A percentile compares a stretch with the other conserved stretches of the same genome.
Conservation (phyloP, 164 flowering plant species). For the Platanus orientalis region DNA sequence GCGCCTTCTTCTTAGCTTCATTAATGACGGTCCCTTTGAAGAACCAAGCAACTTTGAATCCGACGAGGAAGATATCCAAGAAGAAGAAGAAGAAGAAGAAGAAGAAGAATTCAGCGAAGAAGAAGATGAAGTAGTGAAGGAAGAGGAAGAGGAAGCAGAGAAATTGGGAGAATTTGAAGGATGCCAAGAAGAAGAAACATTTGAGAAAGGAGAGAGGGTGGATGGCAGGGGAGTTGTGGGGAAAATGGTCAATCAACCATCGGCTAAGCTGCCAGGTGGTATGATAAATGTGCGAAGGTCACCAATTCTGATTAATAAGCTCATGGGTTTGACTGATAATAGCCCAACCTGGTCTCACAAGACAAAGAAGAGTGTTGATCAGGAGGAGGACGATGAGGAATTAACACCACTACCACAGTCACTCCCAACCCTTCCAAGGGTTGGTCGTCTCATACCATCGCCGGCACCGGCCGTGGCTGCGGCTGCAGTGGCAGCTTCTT, state of each 20-base stretch:
- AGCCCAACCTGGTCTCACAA: slow-evolving; percentile 36
- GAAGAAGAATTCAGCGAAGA: slow-evolving; percentile 12
- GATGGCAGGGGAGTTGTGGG: slow-evolving; percentile 5
- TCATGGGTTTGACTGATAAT: slow-evolving; percentile 29
- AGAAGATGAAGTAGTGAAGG: slow-evolving; percentile 8
- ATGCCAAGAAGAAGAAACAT: slow-evolving; percentile 4
- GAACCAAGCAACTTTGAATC: not conserved
- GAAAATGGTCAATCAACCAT: slow-evolving; percentile 5
- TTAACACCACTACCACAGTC: slow-evolving; percentile 26
- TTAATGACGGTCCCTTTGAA: no score
- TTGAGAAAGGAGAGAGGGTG: not conserved
- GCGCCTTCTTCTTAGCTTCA: slow-evolving; percentile 54
- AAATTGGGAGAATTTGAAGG: slow-evolving; percentile 7
- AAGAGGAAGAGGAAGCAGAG: slow-evolving; percentile 17
- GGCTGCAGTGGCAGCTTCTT: slow-evolving; percentile 21
- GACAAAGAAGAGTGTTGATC: slow-evolving; percentile 13
- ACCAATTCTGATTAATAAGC: slow-evolving; percentile 38
- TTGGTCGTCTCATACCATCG: slow-evolving; percentile 18
- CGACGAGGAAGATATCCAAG: slow-evolving; percentile 2
- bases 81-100: slow-evolving; percentile 11
- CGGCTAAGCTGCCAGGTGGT: slow-evolving; percentile 22
- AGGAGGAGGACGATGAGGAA: slow-evolving; percentile 3
- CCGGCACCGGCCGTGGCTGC: slow-evolving; percentile 13
- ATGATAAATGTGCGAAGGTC: slow-evolving; percentile 35
- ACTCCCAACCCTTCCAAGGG: slow-evolving; percentile 28